Base-by-base conservation (phyloP, 257 asterid species). In the Solanum verrucosum region DNA sequence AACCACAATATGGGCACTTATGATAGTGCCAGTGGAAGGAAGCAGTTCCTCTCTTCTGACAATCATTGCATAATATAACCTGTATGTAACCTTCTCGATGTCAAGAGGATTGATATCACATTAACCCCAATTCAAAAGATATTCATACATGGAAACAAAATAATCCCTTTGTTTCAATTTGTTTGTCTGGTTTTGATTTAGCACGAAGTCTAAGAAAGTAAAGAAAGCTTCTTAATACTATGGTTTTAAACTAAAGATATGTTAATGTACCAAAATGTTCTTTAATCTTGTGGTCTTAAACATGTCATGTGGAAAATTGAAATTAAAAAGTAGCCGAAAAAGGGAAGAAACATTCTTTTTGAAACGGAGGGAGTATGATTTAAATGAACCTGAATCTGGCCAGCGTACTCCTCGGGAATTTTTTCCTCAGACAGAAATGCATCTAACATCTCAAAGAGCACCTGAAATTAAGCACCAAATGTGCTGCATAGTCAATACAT, bases 41-140 rank as follows among this genome's bases (percentile, higher is more conserved):
- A 83, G 96, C 93, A 84, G 90, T 82, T 93, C 97, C 99, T 92
- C 90, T 92, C 88, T 90, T 93, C 88, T 90, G 98, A 89, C 98
- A 96, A 88, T 96, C 99, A 38, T 96, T 96, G 98, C 99, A 96
- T 88, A 96, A 85, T 89, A 96, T 95, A 77, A 60, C 95, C 98
- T 95, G 95, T 91, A 92, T 21, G 38, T 79, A 82, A 65, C 68
- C 88, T 87, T 74, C 25, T 60, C 6, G n/a, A n/a, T 16, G 33
- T 78, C 60, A 91, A 63, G 72, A 83, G 72, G 78, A 42, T 79
- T 42, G 84, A 44, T 79, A 79, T 14, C 8, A 15, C 25, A 34
- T 52, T 70, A 25, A 60, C 42, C 23, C 21, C 31, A 49, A 3
- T 59, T n/a, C 72, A 68, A 83, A 70, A 71, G 52, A 70, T 31